phyloP scores from a whole-genome alignment of 108 stramenopile species.

The Epithemia pelagica region DNA sequence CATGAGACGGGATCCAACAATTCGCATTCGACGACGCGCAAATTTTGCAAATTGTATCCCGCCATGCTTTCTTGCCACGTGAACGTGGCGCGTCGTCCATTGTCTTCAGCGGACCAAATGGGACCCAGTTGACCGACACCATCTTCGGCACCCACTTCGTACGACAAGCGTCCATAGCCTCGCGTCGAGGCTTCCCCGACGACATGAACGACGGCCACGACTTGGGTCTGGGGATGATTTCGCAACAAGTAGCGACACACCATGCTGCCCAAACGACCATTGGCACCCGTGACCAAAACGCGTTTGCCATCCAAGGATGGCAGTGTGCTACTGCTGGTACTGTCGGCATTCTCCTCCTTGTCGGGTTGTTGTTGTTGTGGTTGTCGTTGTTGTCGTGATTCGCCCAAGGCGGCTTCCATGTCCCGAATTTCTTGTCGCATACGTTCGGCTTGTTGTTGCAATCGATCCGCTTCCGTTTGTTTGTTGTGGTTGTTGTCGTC shows the following conservation, averaged over 20 bases:
- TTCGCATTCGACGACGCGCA: constrained; percentile 73
- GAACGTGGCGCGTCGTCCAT: constrained; percentile 46
- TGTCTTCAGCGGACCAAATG: constrained; percentile 59
- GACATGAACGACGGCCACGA: constrained; percentile 72
- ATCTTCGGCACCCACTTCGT: constrained; percentile 84
- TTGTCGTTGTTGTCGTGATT: constrained; percentile 14
- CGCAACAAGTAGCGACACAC: constrained; percentile 67
- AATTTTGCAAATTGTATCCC: constrained; percentile 73
- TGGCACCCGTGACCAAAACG: constrained; percentile 69
- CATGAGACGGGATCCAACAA: constrained; percentile 73
- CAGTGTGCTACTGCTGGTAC: constrained; percentile 4
- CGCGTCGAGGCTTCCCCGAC: constrained; percentile 55
- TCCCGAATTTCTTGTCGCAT: constrained; percentile 59
- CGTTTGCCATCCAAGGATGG: constrained; percentile 50
- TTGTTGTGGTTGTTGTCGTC: no score
- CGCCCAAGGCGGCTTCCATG: constrained; percentile 48
- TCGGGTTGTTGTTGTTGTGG: background rate
- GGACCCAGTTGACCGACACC: constrained; percentile 58
- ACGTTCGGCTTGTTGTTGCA: constrained; percentile 43
- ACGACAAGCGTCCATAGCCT: constrained; percentile 72
- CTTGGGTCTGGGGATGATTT: constrained; percentile 54
- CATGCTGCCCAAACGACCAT: constrained; percentile 76
- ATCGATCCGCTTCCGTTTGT: constrained; percentile 38
- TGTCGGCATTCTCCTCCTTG: constrained; percentile 1
- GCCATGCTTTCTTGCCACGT: constrained; percentile 54